These are phyloP conservation scores for Ilex paraguariensis DNA, from an alignment of 305 asterid species.

Conservation along the genomic window DNA sequence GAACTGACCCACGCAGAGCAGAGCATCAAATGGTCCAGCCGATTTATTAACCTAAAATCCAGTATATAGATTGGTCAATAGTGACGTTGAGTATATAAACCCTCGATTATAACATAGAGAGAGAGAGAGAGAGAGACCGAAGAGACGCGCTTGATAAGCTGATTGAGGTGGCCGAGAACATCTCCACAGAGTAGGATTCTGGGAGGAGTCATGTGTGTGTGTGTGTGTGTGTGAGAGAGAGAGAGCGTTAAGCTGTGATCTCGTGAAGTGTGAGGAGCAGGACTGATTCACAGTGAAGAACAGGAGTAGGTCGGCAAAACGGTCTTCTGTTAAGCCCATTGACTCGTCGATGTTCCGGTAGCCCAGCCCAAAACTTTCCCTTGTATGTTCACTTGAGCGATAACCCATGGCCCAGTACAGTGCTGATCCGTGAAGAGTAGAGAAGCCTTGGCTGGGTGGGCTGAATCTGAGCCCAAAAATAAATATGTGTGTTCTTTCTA, in stretches of 20 bases:
- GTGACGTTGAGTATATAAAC: not conserved
- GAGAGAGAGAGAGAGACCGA: constrained; percentile 31
- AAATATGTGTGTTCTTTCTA: too few species aligned
- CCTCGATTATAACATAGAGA: not conserved
- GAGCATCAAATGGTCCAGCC: constrained; percentile 94
- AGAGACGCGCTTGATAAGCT: constrained; percentile 74
- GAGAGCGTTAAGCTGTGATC: not conserved
- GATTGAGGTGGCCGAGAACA: constrained; percentile 82
- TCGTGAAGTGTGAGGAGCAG: not conserved
- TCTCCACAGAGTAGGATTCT: constrained; percentile 91
- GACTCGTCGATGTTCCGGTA: too few species aligned
- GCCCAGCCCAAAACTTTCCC: too few species aligned
- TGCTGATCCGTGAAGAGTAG: too few species aligned
- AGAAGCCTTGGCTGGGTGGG: too few species aligned
- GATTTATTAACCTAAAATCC: constrained; percentile 80
- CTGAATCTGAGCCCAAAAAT: too few species aligned
- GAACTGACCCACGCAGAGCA: constrained; percentile 91
- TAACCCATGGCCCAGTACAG: too few species aligned
- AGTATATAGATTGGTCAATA: too few species aligned
- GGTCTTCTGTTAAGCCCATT: too few species aligned
- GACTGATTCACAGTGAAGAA: too few species aligned
- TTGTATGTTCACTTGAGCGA: too few species aligned
- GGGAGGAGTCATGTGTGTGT: constrained; percentile 40
- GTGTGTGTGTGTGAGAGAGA: constrained; percentile 3
- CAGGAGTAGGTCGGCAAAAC: too few species aligned